Evolutionary conservation across 345 rosid genomes (phyloP).

Genomic region (Eucalyptus sp.): DNA sequence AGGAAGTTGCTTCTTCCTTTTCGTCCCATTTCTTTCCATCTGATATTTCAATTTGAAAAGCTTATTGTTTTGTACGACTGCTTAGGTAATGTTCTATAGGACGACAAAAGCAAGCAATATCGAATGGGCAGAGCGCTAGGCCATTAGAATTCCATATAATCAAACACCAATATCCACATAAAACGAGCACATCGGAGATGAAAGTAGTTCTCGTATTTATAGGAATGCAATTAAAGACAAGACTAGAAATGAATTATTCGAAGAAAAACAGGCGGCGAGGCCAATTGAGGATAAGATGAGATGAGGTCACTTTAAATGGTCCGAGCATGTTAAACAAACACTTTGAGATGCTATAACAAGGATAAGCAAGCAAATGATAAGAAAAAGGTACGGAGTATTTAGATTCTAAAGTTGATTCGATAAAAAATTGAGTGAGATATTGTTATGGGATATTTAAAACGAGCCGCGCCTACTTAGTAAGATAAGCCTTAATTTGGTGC

Average conservation of each 20-base stretch:
- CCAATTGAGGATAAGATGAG: background rate
- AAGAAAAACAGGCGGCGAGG: rapidly evolving
- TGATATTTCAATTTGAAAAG: background rate
- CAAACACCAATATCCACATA: no score
- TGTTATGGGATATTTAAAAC: rapidly evolving
- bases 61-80: background rate
- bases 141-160: no score
- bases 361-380: background rate
- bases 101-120: background rate
- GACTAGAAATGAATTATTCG: background rate
- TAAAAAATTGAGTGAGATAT: background rate
- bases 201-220: rapidly evolving
- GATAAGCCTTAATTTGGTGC: background rate
- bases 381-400: rapidly evolving
- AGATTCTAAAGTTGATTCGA: rapidly evolving
- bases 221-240: background rate
- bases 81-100: background rate
- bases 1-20: background rate
- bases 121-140: rapidly evolving
- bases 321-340: no score
- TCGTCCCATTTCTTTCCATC: background rate
- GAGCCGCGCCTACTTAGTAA: background rate
- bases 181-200: rapidly evolving
- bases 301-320: background rate
- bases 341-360: background rate